Conservation (phyloP, 2,329 filamentous ascomycete species). For the Diaporthe sp. region DNA sequence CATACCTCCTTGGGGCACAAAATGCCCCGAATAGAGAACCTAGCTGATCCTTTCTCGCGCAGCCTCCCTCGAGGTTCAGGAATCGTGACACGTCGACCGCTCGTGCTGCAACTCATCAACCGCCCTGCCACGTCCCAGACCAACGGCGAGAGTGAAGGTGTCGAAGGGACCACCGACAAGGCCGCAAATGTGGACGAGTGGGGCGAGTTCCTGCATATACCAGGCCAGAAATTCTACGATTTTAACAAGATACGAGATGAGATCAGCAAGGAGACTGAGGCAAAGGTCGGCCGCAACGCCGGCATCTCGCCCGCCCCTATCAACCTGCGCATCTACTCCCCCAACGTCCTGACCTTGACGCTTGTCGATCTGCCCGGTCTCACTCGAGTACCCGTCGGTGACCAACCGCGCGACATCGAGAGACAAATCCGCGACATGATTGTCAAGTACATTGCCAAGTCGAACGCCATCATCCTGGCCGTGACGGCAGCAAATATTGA, state of each 20-base stretch:
- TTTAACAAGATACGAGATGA: conserved; percentile 99
- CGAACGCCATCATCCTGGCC: conserved; percentile 96
- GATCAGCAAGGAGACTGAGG: conserved; percentile 85
- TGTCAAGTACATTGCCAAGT: conserved; percentile 98
- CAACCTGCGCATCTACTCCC: conserved; percentile 98
- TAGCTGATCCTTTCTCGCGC: conserved; percentile 37
- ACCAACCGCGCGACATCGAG: conserved; percentile 97
- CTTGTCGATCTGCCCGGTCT: conserved; percentile 95
- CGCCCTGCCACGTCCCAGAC: conserved; percentile 73
- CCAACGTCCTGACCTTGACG: conserved; percentile 95
- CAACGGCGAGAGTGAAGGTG: conserved; percentile 80
- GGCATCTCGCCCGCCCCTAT: conserved; percentile 98
- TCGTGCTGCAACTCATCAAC: conserved; percentile 98
- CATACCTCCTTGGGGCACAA: conserved; percentile 35
- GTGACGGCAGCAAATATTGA: conserved; percentile 98
- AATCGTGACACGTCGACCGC: conserved; percentile 95
- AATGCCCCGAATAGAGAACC: conserved; percentile 3
- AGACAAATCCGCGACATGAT: conserved; percentile 98
- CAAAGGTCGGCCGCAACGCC: conserved; percentile 86
- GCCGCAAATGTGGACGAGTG: conserved; percentile 91
- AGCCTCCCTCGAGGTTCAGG: conserved; percentile 97
- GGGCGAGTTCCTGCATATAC: conserved; percentile 97
- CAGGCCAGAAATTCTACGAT: conserved; percentile 89
- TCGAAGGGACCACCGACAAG: conserved; percentile 80
- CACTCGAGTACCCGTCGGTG: conserved; percentile 97